These are phyloP conservation scores for Akanthomyces lecanii DNA, from an alignment of 2,329 filamentous ascomycete genomes.

Conservation along the genomic window DNA sequence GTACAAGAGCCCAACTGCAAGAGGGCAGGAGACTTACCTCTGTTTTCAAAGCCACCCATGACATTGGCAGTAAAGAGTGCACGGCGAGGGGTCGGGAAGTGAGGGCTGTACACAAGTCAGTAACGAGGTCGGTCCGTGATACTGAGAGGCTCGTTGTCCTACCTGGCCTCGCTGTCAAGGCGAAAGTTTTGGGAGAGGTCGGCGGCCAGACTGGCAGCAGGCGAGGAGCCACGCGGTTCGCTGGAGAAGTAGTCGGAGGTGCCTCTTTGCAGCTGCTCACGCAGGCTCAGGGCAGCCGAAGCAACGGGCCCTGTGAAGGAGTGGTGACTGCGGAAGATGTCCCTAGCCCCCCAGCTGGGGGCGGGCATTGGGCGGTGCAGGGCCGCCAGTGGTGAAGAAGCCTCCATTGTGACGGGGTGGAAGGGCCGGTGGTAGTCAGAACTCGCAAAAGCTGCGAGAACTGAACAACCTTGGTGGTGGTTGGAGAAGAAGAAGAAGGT, in stretches of 20 bases:
- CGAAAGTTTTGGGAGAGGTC: constrained; percentile 97
- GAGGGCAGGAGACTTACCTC: constrained; percentile 28
- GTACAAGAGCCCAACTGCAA: not conserved
- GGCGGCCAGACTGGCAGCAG: constrained; percentile 82
- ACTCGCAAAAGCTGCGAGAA: constrained; percentile 12
- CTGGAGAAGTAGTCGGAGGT: constrained; percentile 78
- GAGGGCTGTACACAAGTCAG: constrained; percentile 28
- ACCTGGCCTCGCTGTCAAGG: constrained; percentile 82
- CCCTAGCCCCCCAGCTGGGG: constrained; percentile 54
- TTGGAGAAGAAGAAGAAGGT: constrained; percentile 5
- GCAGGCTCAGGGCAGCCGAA: constrained; percentile 68
- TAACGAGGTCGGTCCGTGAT: not conserved
- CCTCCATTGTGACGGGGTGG: constrained; percentile 62
- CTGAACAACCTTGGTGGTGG: constrained; percentile 19
- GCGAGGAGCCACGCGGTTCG: constrained; percentile 77
- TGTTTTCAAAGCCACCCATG: constrained; percentile 32
- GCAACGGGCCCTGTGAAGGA: constrained; percentile 48
- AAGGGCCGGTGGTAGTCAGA: constrained; percentile 10
- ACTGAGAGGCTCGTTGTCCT: constrained; percentile 31
- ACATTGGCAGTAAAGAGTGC: constrained; percentile 39
- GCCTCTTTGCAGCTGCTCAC: constrained; percentile 62
- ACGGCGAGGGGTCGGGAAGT: constrained; percentile 39
- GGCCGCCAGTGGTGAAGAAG: constrained; percentile 88
- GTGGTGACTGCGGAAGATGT: constrained; percentile 49
- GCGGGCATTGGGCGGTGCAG: constrained; percentile 70